Evolutionary conservation across 768 basidiomycete genomes (phyloP), one percentile per base, ranked within the genome.

Genomic region (Galerina sulciceps): DNA sequence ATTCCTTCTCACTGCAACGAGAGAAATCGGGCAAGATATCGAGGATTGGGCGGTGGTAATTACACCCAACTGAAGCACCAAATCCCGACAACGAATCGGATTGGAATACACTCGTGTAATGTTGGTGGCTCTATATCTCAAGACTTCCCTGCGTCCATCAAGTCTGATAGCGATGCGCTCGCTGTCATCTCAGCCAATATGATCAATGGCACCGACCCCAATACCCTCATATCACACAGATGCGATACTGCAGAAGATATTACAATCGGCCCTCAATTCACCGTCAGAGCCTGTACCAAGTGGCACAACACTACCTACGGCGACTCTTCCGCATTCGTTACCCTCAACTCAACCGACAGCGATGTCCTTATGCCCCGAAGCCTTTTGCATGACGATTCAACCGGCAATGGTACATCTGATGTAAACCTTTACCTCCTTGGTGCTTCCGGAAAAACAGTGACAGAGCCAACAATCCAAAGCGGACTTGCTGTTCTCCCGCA

Each of bases 221-320:
- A 34, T 41, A 40, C 20, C 38, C 18, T 58, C 0, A 42, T 34
- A 1, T 52, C 22, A 10, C 37, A 42, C n/a, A 22, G 36, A 10
- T 58, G 57, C 50, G 49, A 50, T 36, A 18, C 57, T 15, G 48
- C 57, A 3, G 20, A 58, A 18, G 47, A 48, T 17, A 34, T 48
- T 11, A 11, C 15, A 3, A n/a, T 65, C 17, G 62, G 43, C 17
- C 38, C 15, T n/a, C 50, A 58, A 17, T 46, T 58, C n/a, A 43
- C 56, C 10, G 23, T 57, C 20, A 53, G 48, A 48, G 43, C 49
- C n/a, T 70, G 69, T 45, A 66, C 56, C 9, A 20, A 57, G 13
- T 70, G 69, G 67, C 58, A 52, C 35, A 70, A 70, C 56, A 61
- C 61, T 0, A 70, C 69, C 6, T 67, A 63, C 31, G 64, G 55